Evolutionary conservation across 2,329 filamentous ascomycete species (phyloP), one percentile per base, ranked within the genome.

Genomic region (Pseudogymnoascus sp.): DNA sequence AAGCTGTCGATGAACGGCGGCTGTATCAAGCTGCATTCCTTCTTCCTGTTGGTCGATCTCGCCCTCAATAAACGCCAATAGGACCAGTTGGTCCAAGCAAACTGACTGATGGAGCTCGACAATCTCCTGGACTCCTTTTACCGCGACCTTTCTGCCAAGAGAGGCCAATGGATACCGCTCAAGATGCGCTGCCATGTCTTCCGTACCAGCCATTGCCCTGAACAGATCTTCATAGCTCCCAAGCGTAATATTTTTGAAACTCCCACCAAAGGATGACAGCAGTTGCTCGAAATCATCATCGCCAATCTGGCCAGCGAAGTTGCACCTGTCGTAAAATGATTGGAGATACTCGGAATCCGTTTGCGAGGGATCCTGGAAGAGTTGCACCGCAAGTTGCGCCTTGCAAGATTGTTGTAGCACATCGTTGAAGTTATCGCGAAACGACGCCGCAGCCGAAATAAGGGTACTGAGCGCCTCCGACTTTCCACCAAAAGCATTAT

Each of bases 1-100:
- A 5, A 97, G 80, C 56, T 84, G 81, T 70, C 85, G 77, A 75
- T 89, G 93, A 37, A 93, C 84, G 59, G 87, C 83, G 60, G 88
- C 85, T 64, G 95, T 87, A 29, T 87, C 83, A 7, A 90, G 78
- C 19, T 83, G 82, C 35, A 86, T 78, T 1, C 84, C 84, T 14
- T 89, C 84, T 42, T 91, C 86, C 44, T 88, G 86, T 67, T 86
- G 84, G 64, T 93, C 89, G 62, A 90, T 83, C 71, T 95, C 91
- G 40, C 87, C 87, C 73, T 95, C 89, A 81, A 97, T 88, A 74
- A 97, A 92, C 8, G 95, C 82, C 14, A 96, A 80, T 6, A 99
- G 81, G 2, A 95, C 82, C 2, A 97, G 78, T 64, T 97, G 84
- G 71, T 93, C 91, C 66, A 96, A 86, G 61, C 96, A 85, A 7